phyloP scores from a whole-genome alignment of 768 basidiomycete species.

The Gloeopeniophorella convolvens region DNA sequence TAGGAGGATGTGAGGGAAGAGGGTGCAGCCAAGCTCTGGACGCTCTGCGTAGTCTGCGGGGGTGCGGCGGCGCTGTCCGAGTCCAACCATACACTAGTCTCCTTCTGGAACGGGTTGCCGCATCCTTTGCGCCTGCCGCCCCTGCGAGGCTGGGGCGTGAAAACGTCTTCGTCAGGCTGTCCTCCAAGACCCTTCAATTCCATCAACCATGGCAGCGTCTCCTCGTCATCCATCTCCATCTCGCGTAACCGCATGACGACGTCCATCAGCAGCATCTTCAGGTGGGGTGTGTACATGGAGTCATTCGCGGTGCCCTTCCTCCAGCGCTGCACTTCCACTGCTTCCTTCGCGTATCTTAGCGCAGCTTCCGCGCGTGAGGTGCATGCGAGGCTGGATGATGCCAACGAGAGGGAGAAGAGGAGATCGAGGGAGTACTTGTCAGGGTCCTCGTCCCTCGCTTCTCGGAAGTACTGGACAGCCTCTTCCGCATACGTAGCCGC shows the following conservation, averaged over 20 bases:
- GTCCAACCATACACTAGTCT: slow-evolving; percentile 9
- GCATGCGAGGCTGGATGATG: slow-evolving; percentile 12
- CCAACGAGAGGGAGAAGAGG: slow-evolving; percentile 7
- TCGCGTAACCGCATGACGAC: slow-evolving; percentile 3
- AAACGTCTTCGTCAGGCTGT: not conserved
- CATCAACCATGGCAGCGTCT: not conserved
- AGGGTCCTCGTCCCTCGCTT: not conserved
- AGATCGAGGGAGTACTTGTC: slow-evolving; percentile 6
- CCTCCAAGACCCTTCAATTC: not conserved
- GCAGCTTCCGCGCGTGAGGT: slow-evolving; percentile 2
- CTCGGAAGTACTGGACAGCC: slow-evolving; percentile 7
- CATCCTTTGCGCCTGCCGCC: not conserved
- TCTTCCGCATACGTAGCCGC: slow-evolving; percentile 12
- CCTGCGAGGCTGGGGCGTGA: not conserved
- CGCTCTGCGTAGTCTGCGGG: too few species aligned
- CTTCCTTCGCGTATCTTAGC: slow-evolving; percentile 8
- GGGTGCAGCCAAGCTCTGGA: too few species aligned
- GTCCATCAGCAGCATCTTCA: slow-evolving; percentile 1
- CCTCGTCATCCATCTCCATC: not conserved
- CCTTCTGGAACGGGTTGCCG: not conserved
- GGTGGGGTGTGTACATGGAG: not conserved
- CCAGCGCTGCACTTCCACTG: slow-evolving; percentile 5
- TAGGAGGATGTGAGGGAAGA: too few species aligned
- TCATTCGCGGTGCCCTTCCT: not conserved
- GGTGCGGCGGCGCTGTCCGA: not conserved